phyloP scores from a whole-genome alignment of 140 eudicot species.

The Stevia rebaudiana region DNA sequence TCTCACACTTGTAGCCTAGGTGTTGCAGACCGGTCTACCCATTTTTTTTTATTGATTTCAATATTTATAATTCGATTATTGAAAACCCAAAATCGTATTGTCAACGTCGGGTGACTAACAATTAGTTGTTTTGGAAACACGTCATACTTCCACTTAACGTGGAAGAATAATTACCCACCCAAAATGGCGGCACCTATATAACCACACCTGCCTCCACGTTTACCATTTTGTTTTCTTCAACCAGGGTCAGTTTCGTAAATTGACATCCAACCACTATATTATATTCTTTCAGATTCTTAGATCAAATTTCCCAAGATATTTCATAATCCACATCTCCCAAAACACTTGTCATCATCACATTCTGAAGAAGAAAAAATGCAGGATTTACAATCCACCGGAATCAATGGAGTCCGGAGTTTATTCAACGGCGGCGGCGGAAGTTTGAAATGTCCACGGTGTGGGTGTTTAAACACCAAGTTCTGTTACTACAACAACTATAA shows the following conservation, averaged over 20 bases:
- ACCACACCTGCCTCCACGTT: slow-evolving; percentile 22
- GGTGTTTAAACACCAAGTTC: slow-evolving; percentile 61
- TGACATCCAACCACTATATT: slow-evolving; percentile 9
- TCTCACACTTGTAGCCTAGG: too few relatives aligned
- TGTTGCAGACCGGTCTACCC: too few relatives aligned
- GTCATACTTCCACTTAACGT: slow-evolving; percentile 17
- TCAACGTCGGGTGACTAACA: background rate
- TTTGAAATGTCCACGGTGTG: slow-evolving; percentile 58
- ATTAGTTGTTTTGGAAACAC: slow-evolving; percentile 14
- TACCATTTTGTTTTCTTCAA: background rate
- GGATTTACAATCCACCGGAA: background rate
- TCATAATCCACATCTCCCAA: background rate
- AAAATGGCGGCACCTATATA: slow-evolving; percentile 22
- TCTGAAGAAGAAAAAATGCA: background rate
- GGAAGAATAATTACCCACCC: slow-evolving; percentile 13
- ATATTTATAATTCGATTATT: too few relatives aligned
- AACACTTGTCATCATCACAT: background rate
- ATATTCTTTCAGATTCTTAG: too few relatives aligned
- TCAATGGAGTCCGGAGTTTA: background rate
- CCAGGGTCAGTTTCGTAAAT: slow-evolving; percentile 19
- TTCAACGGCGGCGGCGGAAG: background rate
- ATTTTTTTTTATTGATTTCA: too few relatives aligned
- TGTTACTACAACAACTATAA: slow-evolving; percentile 85
- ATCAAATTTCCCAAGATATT: background rate
- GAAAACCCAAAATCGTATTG: background rate